Base-by-base conservation (phyloP, 495 filamentous ascomycete genomes). In the Amorphotheca resinae region DNA sequence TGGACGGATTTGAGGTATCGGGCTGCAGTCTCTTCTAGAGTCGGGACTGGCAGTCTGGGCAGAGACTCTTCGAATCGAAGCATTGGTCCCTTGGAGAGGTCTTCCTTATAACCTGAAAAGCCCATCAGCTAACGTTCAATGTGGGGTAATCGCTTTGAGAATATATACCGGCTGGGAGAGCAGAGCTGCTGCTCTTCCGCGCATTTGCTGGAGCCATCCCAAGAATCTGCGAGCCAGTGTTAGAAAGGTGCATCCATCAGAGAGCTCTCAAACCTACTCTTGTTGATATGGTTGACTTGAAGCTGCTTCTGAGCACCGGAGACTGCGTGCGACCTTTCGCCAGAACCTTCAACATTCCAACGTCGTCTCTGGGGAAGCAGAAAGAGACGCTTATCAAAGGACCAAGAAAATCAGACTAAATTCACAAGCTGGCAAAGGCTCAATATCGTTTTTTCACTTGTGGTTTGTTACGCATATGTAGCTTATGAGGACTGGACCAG, bases 31-130 rank as follows among this genome's bases (percentile, higher is more conserved):
- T 99, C 93, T 63, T 96, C 81, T 44, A 99, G 79, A 9, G 82
- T 82, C 20, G 93, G 93, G 8, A 96, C 87, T 9, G 91, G 93
- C 16, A 99, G 73, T 34, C 70, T 76, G 23, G 93, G 93, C 17
- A 99, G 77, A 18, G 88, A 95, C 28, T 96, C 85, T 64, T 99
- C 87, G 64, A 91, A 99, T 33, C 93, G 80, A 49, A 96, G 79
- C 84, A 93, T 95, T 15, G 79, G 73, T 49, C 88, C 87, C 63
- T 93, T 95, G 51, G 81, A 81, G 56, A 72, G 71, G 63, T 99
- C 87, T 65, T 96, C 93, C 54, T 70, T 80, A 70, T 96, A 96
- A 43, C 86, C 91, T 91, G 50, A 14, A 4, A 35, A 21, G 35
- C 51, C 11, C 22, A 35, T 46, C 44, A 43, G 46, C 22, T 18